These are phyloP conservation scores for Saccharomyces hybrid DNA, from an alignment of 1,139 yeast genomes.

Conservation along the genomic window DNA sequence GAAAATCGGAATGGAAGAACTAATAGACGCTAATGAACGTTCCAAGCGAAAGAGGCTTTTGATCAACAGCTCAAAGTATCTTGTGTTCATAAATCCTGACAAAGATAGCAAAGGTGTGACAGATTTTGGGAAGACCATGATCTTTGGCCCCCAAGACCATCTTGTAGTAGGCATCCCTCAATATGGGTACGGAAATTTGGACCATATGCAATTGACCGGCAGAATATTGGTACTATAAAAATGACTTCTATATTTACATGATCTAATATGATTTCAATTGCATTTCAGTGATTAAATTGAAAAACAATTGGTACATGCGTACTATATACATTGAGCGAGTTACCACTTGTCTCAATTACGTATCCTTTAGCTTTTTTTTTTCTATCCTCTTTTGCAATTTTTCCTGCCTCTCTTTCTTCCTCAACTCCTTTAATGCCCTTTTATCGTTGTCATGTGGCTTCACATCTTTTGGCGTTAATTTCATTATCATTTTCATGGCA, in stretches of 20 bases:
- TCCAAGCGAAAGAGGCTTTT: conserved; percentile 7
- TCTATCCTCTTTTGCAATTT: conserved; percentile 19
- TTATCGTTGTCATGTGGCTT: conserved; percentile 16
- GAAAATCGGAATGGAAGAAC: conserved; percentile 27
- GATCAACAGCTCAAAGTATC: conserved; percentile 8
- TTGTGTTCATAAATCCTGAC: conserved; percentile 8
- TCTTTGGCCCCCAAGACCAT: conserved; percentile 18
- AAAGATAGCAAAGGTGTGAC: conserved; percentile 26
- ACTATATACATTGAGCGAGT: neutral
- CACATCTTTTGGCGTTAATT: conserved; percentile 24
- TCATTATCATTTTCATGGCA: conserved; percentile 24
- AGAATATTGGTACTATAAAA: conserved; percentile 8
- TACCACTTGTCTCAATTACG: neutral
- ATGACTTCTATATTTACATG: neutral
- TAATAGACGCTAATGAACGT: conserved; percentile 11
- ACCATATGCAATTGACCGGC: conserved; percentile 15
- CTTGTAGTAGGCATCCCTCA: conserved; percentile 43
- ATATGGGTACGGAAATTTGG: conserved; percentile 31
- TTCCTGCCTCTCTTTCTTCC: conserved; percentile 25
- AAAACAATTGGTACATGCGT: neutral
- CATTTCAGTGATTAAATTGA: neutral
- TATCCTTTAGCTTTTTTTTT: neutral
- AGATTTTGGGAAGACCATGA: conserved; percentile 39
- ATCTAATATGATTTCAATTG: neutral
- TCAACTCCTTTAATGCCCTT: conserved; percentile 19